Evolutionary conservation across 2,329 filamentous ascomycete species (phyloP), one percentile per base, ranked within the genome.

Genomic region (Plectosphaerella plurivora): DNA sequence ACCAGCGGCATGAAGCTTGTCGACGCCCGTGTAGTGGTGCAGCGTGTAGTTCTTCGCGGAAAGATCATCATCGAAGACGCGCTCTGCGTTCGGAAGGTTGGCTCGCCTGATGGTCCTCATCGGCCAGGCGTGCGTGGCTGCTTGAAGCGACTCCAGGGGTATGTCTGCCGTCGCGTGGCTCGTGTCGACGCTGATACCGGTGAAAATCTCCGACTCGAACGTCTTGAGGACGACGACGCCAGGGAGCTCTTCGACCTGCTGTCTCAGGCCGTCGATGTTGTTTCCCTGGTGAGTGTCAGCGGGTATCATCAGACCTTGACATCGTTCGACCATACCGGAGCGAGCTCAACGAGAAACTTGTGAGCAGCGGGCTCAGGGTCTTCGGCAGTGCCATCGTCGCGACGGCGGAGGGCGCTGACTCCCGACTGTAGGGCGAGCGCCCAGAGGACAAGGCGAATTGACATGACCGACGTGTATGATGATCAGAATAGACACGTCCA

Each of bases 91-190:
- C 7, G 28, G 28, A 3, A 33, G 28, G 28, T 33, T 33, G 2
- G 28, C 0, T 41, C 48, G 9, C 36, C 42, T 9, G 50, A 36
- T 11, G 45, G 49, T 18, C 18, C 41, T n/a, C n/a, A 18, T 16
- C 10, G 41, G n/a, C 11, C 10, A 12, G 5, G n/a, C 16, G 10
- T 44, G 41, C 3, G n/a, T 18, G 16, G 10, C n/a, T 2, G 41
- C 68, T 67, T 70, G 20, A 68, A 71, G 63, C 5, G 67, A 66
- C 9, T 63, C 58, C 53, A 50, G 25, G 2, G 5, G 9, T 3
- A 70, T 55, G 6, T 61, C 62, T 25, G 71, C 68, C 24, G 59
- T 53, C 44, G 68, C 67, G 33, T 69, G 55, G 35, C 61, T 59
- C 4, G 65, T 63, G 46, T 68, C 61, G 15, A 71, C 44, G 12